These are phyloP conservation scores for Cladobotryum mycophilum DNA, from an alignment of 2,329 filamentous ascomycete species.

Conservation along the genomic window DNA sequence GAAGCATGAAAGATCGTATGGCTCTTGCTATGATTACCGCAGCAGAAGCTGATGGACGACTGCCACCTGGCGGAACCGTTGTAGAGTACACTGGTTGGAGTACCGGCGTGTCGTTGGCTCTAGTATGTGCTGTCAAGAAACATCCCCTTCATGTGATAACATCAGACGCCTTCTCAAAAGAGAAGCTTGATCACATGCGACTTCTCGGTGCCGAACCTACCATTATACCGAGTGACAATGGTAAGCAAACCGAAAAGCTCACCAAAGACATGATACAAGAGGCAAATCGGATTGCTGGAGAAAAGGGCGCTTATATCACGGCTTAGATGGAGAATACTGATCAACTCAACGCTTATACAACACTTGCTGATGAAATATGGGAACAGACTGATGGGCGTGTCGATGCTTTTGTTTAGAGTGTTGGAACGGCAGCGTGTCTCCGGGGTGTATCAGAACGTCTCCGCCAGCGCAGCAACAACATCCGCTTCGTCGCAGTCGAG, in stretches of 20 bases:
- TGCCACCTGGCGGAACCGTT: constrained; percentile 3
- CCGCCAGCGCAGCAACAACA: not conserved
- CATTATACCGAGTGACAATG: constrained; percentile 3
- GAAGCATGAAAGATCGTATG: constrained; percentile 9
- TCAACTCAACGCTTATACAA: constrained; percentile 2
- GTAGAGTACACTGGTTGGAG: constrained; percentile 7
- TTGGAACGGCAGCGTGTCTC: constrained; percentile 3
- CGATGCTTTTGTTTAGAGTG: constrained; percentile 3
- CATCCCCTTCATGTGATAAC: constrained; percentile 2
- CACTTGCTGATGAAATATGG: constrained; percentile 2
- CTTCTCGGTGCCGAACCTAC: constrained; percentile 3
- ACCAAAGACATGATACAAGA: constrained; percentile 7
- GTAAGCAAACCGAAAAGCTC: constrained; percentile 8
- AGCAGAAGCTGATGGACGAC: constrained; percentile 4
- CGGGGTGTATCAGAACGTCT: constrained; percentile 8
- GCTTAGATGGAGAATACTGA: constrained; percentile 1
- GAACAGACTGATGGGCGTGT: constrained; percentile 2
- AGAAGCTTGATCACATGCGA: constrained; percentile 4
- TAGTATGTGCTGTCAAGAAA: constrained; percentile 4
- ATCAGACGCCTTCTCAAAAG: constrained; percentile 6
- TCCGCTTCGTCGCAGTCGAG: constrained; percentile 1
- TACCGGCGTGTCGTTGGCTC: constrained; percentile 2
- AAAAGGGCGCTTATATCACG: constrained; percentile 1
- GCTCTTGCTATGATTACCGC: constrained; percentile 7
- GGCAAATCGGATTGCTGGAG: not conserved